phyloP scores from a whole-genome alignment of 495 filamentous ascomycete species.

The Stereocaulon alpinum region DNA sequence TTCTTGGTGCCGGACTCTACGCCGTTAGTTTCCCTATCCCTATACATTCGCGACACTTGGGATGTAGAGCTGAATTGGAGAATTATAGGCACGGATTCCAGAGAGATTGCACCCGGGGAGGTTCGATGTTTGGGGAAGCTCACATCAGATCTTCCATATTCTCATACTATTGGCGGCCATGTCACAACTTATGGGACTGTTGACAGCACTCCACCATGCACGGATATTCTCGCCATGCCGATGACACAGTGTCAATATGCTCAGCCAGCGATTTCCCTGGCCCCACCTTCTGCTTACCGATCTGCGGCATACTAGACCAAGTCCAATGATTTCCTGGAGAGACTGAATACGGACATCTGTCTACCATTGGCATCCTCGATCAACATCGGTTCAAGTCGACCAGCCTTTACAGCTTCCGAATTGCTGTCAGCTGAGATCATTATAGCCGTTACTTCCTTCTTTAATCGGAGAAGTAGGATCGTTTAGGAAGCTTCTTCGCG shows the following conservation, averaged over 20 bases:
- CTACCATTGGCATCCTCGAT: no score
- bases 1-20: constrained; percentile 76
- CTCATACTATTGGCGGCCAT: constrained; percentile 50
- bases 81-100: constrained; percentile 35
- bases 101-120: constrained; percentile 40
- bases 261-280: neutral
- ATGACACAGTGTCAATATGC: neutral
- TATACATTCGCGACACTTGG: neutral
- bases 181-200: constrained; percentile 46
- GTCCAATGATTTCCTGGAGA: no score
- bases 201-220: constrained; percentile 46
- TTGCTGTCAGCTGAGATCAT: no score
- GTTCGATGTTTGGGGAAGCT: constrained; percentile 52
- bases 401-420: no score
- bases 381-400: no score
- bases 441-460: no score
- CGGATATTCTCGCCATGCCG: neutral
- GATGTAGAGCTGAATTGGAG: neutral
- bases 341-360: no score
- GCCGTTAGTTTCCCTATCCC: constrained; percentile 38
- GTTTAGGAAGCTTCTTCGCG: no score
- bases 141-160: constrained; percentile 58
- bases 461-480: no score
- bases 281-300: neutral
- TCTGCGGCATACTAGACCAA: no score